Conservation (phyloP, 371 early-diverging fungal species). For the Circinella minor region DNA sequence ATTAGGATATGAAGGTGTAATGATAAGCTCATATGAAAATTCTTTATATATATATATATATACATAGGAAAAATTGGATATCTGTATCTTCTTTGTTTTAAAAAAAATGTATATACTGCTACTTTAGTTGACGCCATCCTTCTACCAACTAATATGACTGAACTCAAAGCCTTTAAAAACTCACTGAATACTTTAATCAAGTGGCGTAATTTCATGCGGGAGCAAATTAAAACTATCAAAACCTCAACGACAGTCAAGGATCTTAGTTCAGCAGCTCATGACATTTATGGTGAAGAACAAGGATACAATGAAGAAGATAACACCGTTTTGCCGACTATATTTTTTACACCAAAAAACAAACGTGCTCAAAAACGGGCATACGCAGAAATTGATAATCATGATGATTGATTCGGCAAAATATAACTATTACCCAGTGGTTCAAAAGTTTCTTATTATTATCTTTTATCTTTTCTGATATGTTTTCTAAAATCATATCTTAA, state of each 20-base stretch:
- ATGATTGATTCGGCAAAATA: too few relatives aligned
- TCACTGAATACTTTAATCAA: not conserved
- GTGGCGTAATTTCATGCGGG: not conserved
- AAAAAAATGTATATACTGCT: not conserved
- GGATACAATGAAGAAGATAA: not conserved
- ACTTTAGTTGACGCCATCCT: not conserved
- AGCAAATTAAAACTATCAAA: not conserved
- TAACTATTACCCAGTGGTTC: too few relatives aligned
- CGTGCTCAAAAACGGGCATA: not conserved
- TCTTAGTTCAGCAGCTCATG: not conserved
- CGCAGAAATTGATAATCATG: not conserved
- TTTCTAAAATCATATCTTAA: too few relatives aligned
- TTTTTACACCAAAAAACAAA: not conserved
- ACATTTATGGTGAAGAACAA: not conserved
- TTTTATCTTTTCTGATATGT: too few relatives aligned
- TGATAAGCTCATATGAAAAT: too few relatives aligned
- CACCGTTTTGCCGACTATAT: not conserved
- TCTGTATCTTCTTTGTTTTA: not conserved
- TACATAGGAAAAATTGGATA: not conserved
- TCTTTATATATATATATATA: not conserved
- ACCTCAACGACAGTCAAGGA: not conserved
- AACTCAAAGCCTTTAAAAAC: not conserved
- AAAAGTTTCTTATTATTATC: too few relatives aligned
- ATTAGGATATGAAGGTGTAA: too few relatives aligned
- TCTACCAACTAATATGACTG: not conserved